Percentiles rank a stretch among this genome's conserved stretches.
phyloP scores from a whole-genome alignment of 1,139 yeast genomes.

The Magnusiomyces ingens region DNA sequence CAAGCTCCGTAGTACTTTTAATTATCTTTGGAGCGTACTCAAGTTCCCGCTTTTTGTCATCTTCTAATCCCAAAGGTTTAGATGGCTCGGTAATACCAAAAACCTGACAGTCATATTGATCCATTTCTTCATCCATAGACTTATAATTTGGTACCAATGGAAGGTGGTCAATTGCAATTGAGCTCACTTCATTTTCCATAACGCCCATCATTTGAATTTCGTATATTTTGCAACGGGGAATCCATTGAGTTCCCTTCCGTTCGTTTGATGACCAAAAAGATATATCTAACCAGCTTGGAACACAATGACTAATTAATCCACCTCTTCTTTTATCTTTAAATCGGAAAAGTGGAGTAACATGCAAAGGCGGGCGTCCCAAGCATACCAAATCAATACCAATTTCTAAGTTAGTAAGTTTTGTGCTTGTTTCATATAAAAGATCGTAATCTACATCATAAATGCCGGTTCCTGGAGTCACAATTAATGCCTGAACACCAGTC shows the following conservation, averaged over 20 bases:
- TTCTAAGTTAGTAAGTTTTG: constrained; percentile 68
- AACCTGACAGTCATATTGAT: constrained; percentile 48
- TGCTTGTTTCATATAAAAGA: constrained; percentile 66
- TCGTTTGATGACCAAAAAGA: constrained; percentile 63
- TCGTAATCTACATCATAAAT: constrained; percentile 86
- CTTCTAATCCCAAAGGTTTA: too few species aligned
- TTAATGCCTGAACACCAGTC: constrained; percentile 76
- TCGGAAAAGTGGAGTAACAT: constrained; percentile 82
- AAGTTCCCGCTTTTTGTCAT: too few species aligned
- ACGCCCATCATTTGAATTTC: constrained; percentile 98
- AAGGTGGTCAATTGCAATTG: constrained; percentile 55
- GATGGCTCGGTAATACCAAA: constrained; percentile 15
- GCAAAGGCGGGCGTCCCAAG: constrained; percentile 84
- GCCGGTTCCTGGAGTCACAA: constrained; percentile 91
- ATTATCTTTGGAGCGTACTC: too few species aligned
- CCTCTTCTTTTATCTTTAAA: constrained; percentile 44
- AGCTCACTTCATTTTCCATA: constrained; percentile 79
- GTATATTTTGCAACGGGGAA: constrained; percentile 87
- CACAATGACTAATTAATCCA: constrained; percentile 45
- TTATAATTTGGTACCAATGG: constrained; percentile 21
- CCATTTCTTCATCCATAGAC: constrained; percentile 48
- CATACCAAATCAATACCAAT: constrained; percentile 85
- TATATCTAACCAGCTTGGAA: constrained; percentile 92
- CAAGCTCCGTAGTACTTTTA: too few species aligned
- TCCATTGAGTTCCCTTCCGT: constrained; percentile 59